Conservation (phyloP, 2,329 filamentous ascomycete species). For the Emergomyces orientalis region DNA sequence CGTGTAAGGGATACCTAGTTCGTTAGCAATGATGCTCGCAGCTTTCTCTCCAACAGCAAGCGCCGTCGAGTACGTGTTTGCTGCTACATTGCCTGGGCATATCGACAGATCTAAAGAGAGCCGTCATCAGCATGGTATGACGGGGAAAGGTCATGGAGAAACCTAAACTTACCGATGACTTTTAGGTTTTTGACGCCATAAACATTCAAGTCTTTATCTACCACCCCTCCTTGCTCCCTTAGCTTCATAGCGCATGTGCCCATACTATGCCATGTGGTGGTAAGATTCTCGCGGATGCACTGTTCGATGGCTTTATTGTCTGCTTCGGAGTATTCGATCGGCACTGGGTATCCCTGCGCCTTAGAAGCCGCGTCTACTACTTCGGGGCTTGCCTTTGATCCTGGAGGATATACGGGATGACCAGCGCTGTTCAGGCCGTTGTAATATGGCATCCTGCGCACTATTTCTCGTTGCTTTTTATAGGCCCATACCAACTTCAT, state of each 20-base stretch:
- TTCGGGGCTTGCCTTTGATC: slow-evolving; percentile 37
- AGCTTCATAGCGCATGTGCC: slow-evolving; percentile 38
- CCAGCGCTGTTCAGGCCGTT: slow-evolving; percentile 31
- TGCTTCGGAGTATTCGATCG: slow-evolving; percentile 42
- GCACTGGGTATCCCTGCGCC: slow-evolving; percentile 21
- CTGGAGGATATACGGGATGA: slow-evolving; percentile 32
- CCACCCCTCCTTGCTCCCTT: slow-evolving; percentile 11
- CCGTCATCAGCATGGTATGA: neutral
- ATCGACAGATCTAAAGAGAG: slow-evolving; percentile 21
- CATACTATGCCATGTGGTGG: slow-evolving; percentile 39
- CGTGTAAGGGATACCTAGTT: slow-evolving; percentile 19
- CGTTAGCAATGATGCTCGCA: slow-evolving; percentile 25
- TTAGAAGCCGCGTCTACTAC: slow-evolving; percentile 17
- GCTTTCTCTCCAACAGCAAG: slow-evolving; percentile 40
- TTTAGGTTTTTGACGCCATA: slow-evolving; percentile 30
- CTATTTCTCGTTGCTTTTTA: slow-evolving; percentile 55
- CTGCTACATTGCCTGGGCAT: slow-evolving; percentile 29
- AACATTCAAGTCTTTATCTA: slow-evolving; percentile 14
- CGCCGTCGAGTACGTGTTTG: slow-evolving; percentile 41
- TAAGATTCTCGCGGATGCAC: slow-evolving; percentile 31
- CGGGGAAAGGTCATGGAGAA: neutral
- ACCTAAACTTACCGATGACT: slow-evolving; percentile 25
- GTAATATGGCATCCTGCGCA: slow-evolving; percentile 47
- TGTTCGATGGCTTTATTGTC: slow-evolving; percentile 43
- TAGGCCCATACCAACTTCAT: slow-evolving; percentile 56